phyloP scores from a whole-genome alignment of 441 rosid genomes.

The Arabidopsis hybrid region DNA sequence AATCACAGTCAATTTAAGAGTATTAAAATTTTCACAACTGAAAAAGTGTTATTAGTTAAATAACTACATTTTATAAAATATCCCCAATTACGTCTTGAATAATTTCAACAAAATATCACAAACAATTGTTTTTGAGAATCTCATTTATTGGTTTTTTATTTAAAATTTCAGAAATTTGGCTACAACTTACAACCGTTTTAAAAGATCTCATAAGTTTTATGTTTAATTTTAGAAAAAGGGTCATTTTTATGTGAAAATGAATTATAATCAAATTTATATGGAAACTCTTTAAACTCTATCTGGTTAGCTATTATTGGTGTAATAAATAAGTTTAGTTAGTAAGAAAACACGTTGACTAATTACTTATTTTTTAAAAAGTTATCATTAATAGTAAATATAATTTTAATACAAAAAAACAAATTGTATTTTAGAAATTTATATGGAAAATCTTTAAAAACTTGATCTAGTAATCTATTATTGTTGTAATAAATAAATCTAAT shows the following conservation, averaged over 20 bases:
- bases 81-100: neutral
- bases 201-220: too few relatives aligned
- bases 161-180: too few relatives aligned
- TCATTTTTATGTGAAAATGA: too few relatives aligned
- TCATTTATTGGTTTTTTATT: too few relatives aligned
- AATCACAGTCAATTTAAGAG: neutral
- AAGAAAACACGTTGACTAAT: constrained; percentile 4
- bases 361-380: neutral
- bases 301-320: neutral
- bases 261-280: neutral
- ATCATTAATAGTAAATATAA: too few relatives aligned
- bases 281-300: neutral
- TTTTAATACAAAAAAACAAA: too few relatives aligned
- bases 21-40: neutral
- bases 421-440: neutral
- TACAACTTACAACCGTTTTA: too few relatives aligned
- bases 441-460: neutral
- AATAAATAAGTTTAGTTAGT: constrained; percentile 24
- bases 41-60: neutral
- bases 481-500: constrained; percentile 21
- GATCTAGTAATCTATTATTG: neutral
- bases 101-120: too few relatives aligned
- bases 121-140: too few relatives aligned
- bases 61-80: neutral
- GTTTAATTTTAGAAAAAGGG: too few relatives aligned